These are phyloP conservation scores for Stagonosporopsis tanaceti DNA, from an alignment of 2,329 filamentous ascomycete genomes.

Conservation along the genomic window DNA sequence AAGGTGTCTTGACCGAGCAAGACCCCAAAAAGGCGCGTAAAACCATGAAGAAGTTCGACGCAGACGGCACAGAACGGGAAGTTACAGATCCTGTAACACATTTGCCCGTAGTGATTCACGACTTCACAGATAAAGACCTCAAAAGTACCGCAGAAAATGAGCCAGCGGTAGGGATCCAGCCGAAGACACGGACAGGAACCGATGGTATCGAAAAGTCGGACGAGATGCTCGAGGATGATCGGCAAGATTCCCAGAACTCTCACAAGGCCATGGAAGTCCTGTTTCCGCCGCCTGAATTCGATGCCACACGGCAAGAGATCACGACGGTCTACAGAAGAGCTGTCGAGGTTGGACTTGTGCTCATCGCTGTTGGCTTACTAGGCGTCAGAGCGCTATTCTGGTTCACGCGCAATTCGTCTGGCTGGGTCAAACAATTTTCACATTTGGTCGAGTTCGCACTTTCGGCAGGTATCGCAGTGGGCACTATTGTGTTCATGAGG, in stretches of 20 bases:
- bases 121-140: conserved; percentile 71
- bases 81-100: conserved; percentile 79
- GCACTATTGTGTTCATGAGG: conserved; percentile 57
- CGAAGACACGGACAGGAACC: conserved; percentile 55
- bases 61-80: conserved; percentile 61
- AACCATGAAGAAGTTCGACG: conserved; percentile 57
- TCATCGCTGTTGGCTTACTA: conserved; percentile 47
- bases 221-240: conserved; percentile 55
- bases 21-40: conserved; percentile 59
- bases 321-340: conserved; percentile 55
- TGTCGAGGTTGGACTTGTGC: conserved; percentile 51
- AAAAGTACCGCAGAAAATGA: conserved; percentile 57
- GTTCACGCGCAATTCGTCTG: conserved; percentile 40
- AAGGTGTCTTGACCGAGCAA: conserved; percentile 45
- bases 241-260: conserved; percentile 51
- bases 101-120: conserved; percentile 72
- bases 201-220: conserved; percentile 56
- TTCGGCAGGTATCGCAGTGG: conserved; percentile 40
- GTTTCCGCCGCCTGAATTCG: conserved; percentile 64
- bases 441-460: conserved; percentile 39
- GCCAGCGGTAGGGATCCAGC: conserved; percentile 51
- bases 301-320: conserved; percentile 55
- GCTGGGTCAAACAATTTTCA: conserved; percentile 43
- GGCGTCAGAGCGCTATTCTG: conserved; percentile 46
- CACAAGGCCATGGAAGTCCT: conserved; percentile 58